Conservation (phyloP, 148 eudicot genomes). For the Suaeda aralocaspica region DNA sequence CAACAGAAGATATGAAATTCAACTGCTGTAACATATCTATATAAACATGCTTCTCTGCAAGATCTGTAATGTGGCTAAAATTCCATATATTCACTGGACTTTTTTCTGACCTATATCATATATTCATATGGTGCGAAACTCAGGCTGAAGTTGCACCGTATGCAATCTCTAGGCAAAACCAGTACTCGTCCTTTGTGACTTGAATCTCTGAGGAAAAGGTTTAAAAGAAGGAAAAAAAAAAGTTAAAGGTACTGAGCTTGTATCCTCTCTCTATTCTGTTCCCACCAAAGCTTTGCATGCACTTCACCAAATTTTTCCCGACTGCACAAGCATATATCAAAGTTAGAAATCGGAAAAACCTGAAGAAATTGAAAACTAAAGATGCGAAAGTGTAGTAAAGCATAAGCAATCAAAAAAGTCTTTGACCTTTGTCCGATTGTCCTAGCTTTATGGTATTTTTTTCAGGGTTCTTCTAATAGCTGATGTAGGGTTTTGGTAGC, state of each 20-base stretch:
- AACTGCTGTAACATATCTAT: constrained; percentile 12
- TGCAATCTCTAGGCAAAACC: constrained; percentile 21
- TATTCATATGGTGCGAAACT: constrained; percentile 16
- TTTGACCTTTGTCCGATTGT: too few species aligned
- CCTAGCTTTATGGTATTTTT: too few species aligned
- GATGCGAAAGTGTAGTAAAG: too few species aligned
- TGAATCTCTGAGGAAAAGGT: constrained; percentile 7
- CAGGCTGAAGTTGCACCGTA: constrained; percentile 17
- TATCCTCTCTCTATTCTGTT: constrained; percentile 77
- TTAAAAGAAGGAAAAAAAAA: constrained; percentile 6
- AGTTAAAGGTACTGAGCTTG: constrained; percentile 69
- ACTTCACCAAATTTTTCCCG: constrained; percentile 78
- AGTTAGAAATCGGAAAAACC: background rate
- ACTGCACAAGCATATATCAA: constrained; percentile 31
- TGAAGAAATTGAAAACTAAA: background rate
- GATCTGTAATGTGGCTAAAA: constrained; percentile 14
- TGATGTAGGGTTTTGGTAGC: too few species aligned
- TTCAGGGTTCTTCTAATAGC: too few species aligned
- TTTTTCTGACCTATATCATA: background rate
- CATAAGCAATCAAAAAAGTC: background rate
- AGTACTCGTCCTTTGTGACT: constrained; percentile 8
- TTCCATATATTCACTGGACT: constrained; percentile 1
- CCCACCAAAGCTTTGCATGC: constrained; percentile 81
- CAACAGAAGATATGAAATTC: constrained; percentile 11
- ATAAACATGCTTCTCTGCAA: constrained; percentile 14